Percentiles rank a stretch among this genome's conserved stretches.
Conservation (phyloP, 306 rosid species). For the Adenanthera pavonina region DNA sequence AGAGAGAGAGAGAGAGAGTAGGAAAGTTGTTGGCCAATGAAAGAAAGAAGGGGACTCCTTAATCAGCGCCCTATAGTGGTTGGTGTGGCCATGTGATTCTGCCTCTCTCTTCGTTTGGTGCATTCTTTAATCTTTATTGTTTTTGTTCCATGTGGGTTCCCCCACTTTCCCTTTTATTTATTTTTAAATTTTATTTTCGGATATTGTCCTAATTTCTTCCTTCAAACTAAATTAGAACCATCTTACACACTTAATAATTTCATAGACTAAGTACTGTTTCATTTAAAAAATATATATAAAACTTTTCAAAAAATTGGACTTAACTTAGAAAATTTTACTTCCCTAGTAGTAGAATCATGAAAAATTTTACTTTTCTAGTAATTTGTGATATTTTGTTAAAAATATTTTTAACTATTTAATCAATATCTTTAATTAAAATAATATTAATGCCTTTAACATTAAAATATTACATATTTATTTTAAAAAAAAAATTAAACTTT, state of each 20-base stretch:
- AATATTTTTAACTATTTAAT: no score
- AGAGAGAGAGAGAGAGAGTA: background rate
- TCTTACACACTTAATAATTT: background rate
- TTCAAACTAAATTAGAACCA: background rate
- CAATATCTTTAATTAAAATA: no score
- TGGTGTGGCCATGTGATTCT: constrained; percentile 39
- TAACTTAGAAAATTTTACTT: no score
- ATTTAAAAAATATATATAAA: no score
- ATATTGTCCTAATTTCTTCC: background rate
- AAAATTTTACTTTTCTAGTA: no score
- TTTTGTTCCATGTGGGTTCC: constrained; percentile 32
- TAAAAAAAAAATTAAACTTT: no score
- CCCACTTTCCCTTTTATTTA: background rate
- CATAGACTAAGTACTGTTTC: background rate
- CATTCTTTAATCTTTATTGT: constrained; percentile 6
- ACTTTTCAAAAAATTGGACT: no score
- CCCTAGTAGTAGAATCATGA: no score
- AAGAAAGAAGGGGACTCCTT: constrained; percentile 4
- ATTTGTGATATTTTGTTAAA: no score
- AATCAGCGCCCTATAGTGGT: constrained; percentile 28
- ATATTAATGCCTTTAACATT: no score
- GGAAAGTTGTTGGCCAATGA: constrained; percentile 36
- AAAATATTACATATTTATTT: no score
- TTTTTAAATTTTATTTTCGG: background rate
- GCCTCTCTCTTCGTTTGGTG: constrained; percentile 37